These are phyloP conservation scores for Clathrospora elynae DNA, from an alignment of 2,329 filamentous ascomycete genomes.

Conservation along the genomic window DNA sequence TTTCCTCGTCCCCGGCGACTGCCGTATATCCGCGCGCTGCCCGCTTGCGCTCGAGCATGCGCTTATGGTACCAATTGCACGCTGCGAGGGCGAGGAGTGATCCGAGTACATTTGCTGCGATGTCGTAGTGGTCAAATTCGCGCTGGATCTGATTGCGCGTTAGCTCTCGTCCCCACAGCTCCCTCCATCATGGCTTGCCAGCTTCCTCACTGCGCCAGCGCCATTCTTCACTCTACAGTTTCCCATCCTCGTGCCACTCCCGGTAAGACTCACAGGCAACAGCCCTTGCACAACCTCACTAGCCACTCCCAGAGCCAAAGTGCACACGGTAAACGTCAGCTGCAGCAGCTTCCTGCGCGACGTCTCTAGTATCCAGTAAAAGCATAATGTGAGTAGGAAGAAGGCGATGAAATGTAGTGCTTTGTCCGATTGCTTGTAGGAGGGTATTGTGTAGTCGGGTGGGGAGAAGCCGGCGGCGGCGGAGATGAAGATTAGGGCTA, in stretches of 20 bases:
- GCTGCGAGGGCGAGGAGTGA: conserved; percentile 72
- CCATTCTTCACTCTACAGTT: not conserved
- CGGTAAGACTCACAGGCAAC: conserved; percentile 58
- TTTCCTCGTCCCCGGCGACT: conserved; percentile 65
- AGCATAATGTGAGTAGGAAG: conserved; percentile 81
- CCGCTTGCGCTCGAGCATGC: conserved; percentile 89
- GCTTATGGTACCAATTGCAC: conserved; percentile 90
- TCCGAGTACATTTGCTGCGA: conserved; percentile 84
- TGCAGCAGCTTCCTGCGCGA: conserved; percentile 83
- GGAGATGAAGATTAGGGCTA: conserved; percentile 67
- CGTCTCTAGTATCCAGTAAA: conserved; percentile 98
- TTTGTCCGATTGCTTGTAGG: conserved; percentile 80
- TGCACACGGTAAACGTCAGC: conserved; percentile 80
- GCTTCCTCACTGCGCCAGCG: not conserved
- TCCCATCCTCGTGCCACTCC: too few species aligned
- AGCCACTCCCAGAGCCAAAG: conserved; percentile 70
- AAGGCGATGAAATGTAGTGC: conserved; percentile 85
- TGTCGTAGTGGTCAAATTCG: conserved; percentile 77
- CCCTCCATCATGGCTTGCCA: not conserved
- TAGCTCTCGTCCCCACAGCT: conserved; percentile 7
- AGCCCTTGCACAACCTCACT: conserved; percentile 77
- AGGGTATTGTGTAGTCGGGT: conserved; percentile 53
- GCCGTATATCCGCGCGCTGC: conserved; percentile 72
- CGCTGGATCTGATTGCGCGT: conserved; percentile 51
- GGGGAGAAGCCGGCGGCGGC: conserved; percentile 73